Base-by-base conservation (phyloP, 129 eudicot species). In the Arctium lappa region DNA sequence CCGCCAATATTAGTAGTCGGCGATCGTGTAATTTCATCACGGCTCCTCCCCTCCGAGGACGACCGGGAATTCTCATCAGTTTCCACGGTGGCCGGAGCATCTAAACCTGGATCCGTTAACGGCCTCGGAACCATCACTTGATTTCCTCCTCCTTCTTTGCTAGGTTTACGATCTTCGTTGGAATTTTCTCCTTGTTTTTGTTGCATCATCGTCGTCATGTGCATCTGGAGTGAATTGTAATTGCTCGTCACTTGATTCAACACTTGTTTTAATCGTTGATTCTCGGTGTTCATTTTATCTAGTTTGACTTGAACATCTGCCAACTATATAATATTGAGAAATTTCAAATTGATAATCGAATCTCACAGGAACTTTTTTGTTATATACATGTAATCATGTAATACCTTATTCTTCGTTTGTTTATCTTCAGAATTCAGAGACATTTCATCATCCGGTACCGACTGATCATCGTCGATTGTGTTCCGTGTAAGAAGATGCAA, bases 401-500 rank as follows among this genome's bases (percentile, higher is more conserved):
- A 37, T 69, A 88, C 94, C 92, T 91, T 87, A 70, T 29, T 82
- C 38, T 87, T 88, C 8, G 74, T 69, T 60, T 80, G 86, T 62
- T 79, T 89, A 31, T 85, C 85, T 6, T 84, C 85, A 0, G 87
- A 85, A 34, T 84, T 73, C 5, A 86, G 53, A 33, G 90, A 83
- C 32, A 79, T 76, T 75, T 85, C 86, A 16, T 89, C 89, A 74
- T 87, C 89, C 3, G 68, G 88, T 37, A 83, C 80, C 32, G 92
- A 85, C n/a, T 86, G 83, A 77, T 87, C 89, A 80, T 86, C 88
- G 83, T 81, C 82, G 8, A 81, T 79, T 9, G 88, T 72, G 69
- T 85, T 91, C 7, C 85, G 85, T 12, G 91, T 85, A 11, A 87
- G 86, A 60, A 91, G 95, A 81, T 87, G 87, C 88, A 91, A 86